A percentile compares a stretch with the other conserved stretches of the same genome.
phyloP scores from a whole-genome alignment of 495 filamentous ascomycete genomes.

The Aspergillus hancockii region DNA sequence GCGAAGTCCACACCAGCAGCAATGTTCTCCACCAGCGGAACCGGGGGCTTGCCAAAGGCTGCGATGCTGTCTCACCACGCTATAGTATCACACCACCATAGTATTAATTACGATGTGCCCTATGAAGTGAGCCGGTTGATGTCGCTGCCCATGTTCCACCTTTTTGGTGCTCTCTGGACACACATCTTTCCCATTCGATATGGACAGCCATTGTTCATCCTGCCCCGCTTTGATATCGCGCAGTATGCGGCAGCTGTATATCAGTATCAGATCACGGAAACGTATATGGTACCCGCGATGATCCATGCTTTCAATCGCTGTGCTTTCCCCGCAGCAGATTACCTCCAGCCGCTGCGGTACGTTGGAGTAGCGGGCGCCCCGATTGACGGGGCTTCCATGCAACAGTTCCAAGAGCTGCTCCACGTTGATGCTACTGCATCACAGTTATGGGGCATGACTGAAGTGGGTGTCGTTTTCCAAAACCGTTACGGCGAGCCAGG shows the following conservation, averaged over 20 bases:
- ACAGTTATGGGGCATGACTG: conserved; percentile 41
- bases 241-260: conserved; percentile 56
- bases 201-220: conserved; percentile 57
- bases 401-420: conserved; percentile 23
- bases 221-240: conserved; percentile 60
- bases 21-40: conserved; percentile 58
- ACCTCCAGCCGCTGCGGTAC: conserved; percentile 49
- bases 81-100: conserved; percentile 53
- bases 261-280: conserved; percentile 60
- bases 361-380: conserved; percentile 29
- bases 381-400: conserved; percentile 27
- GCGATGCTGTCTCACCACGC: conserved; percentile 54
- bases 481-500: conserved; percentile 45
- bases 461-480: conserved; percentile 56
- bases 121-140: conserved; percentile 52
- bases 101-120: conserved; percentile 48
- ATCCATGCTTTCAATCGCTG: conserved; percentile 52
- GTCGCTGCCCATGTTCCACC: conserved; percentile 67
- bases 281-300: conserved; percentile 63
- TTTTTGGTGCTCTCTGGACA: conserved; percentile 55
- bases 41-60: conserved; percentile 60
- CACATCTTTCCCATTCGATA: conserved; percentile 57
- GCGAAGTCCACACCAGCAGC: conserved; percentile 52
- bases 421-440: conserved; percentile 18
- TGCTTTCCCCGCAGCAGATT: conserved; percentile 41